These are phyloP conservation scores for Platanthera zijinensis DNA, from an alignment of 106 monocot species.

Conservation along the genomic window DNA sequence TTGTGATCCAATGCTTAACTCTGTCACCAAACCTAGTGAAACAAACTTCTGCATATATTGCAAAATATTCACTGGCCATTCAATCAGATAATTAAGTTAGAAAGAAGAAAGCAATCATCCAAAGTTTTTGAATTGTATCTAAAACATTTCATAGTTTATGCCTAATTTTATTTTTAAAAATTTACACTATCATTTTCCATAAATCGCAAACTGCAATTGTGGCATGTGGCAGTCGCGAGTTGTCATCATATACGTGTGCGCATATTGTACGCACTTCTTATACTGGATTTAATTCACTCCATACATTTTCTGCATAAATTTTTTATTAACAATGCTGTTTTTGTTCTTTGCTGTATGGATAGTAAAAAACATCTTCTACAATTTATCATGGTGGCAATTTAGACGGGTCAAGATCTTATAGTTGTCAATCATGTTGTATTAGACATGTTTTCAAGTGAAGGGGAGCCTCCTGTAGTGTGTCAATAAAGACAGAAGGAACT, in stretches of 20 bases:
- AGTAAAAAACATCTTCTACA: not conserved
- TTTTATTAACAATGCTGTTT: not conserved
- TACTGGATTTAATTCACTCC: not conserved
- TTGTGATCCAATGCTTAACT: constrained; percentile 96
- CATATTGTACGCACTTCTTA: not conserved
- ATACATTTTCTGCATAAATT: not conserved
- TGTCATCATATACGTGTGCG: not conserved
- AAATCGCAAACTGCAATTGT: not conserved
- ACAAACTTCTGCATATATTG: constrained; percentile 90
- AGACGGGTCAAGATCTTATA: not conserved
- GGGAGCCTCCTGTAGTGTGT: not conserved
- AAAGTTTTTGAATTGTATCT: not conserved
- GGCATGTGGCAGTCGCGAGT: not conserved
- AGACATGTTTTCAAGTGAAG: not conserved
- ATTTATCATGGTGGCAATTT: not conserved
- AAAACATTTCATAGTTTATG: not conserved
- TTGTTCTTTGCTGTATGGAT: not conserved
- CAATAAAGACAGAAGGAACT: not conserved
- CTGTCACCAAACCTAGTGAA: constrained; percentile 91
- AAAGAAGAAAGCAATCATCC: not conserved
- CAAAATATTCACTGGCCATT: constrained; percentile 81
- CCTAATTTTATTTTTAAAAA: not conserved
- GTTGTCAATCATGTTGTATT: not conserved
- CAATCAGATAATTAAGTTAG: constrained; percentile 4
- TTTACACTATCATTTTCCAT: not conserved